Base-by-base conservation (phyloP, 176 grass and related monocot species). In the Otatea glauca region DNA sequence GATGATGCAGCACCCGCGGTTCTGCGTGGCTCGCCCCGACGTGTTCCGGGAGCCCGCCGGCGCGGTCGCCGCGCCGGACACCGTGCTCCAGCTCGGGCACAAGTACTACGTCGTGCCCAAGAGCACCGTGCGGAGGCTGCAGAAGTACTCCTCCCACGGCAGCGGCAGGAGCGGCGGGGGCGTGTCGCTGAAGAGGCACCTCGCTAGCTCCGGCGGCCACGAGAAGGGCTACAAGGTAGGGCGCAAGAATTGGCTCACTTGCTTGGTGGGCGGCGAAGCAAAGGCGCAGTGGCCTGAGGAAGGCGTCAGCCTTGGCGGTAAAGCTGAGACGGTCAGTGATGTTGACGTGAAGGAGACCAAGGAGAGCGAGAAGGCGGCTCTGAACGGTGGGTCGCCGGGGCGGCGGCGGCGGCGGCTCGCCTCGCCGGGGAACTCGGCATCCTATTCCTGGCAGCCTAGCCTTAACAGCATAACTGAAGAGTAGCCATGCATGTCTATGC, bases 401-500 rank as follows among this genome's bases (percentile, higher is more conserved):
- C 45, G 29, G 17, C 84, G 76, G 20, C 72, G 72, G 6, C 51
- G 75, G 24, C 53, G 41, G 7, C 35, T 70, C 34, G 58, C 84
- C n/a, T 78, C 88, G 74, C 85, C 91, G 49, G 80, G 5, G 25
- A 60, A 78, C 70, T 87, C 80, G 34, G 51, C 64, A 38, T 86
- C 87, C 5, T 84, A 71, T 75, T 86, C 75, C 29, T 92, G 91
- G 91, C 80, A 89, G 80, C 91, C 87, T 16, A 87, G 87, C 64
- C 91, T 92, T 84, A 70, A 66, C 79, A 92, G 80, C 84, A 92
- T 92, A 81, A 84, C 76, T 3, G 91, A 92, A 77, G 90, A 89
- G 65, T 92, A 87, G n/a, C 9, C 25, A 50, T 49, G 62, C 25
- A 50, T 49, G 62, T 29, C 21, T 23, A 68, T 9, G 48, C 16